These are phyloP conservation scores for Hebeloma cylindrosporum DNA, from an alignment of 768 basidiomycete species.

Conservation along the genomic window DNA sequence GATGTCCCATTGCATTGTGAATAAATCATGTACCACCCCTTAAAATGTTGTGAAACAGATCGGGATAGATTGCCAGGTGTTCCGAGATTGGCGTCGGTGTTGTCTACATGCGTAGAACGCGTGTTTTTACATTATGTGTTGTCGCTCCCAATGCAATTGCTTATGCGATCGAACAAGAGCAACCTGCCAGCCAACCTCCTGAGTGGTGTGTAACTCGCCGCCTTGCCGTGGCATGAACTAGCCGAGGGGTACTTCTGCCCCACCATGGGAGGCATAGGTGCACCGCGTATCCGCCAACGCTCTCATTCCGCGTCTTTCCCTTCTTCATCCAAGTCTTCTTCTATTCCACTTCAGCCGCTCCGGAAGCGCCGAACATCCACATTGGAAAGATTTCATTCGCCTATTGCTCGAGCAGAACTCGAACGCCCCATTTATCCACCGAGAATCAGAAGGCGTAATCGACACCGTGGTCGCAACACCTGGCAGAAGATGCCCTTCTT, in stretches of 20 bases:
- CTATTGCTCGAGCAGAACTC: too few relatives aligned
- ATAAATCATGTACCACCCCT: too few relatives aligned
- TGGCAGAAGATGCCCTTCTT: conserved; percentile 43
- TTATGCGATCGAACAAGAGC: not conserved
- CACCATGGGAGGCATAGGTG: not conserved
- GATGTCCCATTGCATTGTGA: not conserved
- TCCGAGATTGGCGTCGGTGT: too few relatives aligned
- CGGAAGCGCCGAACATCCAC: conserved; percentile 6
- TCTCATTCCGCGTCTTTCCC: conserved; percentile 1
- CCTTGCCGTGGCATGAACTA: conserved; percentile 1
- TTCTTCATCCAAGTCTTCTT: conserved; percentile 1
- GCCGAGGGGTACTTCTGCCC: conserved; percentile 10
- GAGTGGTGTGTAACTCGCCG: conserved; percentile 2
- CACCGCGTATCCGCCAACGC: not conserved
- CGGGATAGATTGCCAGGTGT: too few relatives aligned
- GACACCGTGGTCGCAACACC: too few relatives aligned
- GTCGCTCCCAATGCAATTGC: too few relatives aligned
- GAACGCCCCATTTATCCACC: too few relatives aligned
- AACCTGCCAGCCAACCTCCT: not conserved
- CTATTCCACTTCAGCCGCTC: conserved; percentile 9
- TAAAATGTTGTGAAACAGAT: too few relatives aligned
- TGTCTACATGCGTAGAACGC: too few relatives aligned
- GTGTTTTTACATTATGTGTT: too few relatives aligned
- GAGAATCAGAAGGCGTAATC: too few relatives aligned
- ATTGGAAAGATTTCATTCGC: too few relatives aligned